These are phyloP conservation scores for Hylodesmum podocarpum DNA, from an alignment of 306 rosid species.

Conservation along the genomic window DNA sequence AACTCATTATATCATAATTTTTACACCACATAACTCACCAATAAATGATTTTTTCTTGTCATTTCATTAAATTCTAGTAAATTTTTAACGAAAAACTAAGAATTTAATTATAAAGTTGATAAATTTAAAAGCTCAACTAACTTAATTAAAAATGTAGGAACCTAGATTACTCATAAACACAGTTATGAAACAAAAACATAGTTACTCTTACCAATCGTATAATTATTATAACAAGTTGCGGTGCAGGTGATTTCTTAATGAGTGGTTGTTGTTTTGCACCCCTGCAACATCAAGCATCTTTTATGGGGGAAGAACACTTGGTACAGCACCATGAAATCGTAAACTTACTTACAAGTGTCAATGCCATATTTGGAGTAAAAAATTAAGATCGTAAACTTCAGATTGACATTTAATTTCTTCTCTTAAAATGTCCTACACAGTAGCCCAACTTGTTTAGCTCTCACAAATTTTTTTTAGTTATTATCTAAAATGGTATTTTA, in stretches of 20 bases:
- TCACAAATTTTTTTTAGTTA: too few relatives aligned
- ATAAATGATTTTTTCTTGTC: too few relatives aligned
- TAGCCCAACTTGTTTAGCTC: neutral
- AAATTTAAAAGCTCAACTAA: too few relatives aligned
- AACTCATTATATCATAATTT: too few relatives aligned
- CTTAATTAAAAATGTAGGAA: too few relatives aligned
- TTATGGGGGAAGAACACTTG: neutral
- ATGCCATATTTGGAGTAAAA: constrained; percentile 7
- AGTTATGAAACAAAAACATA: too few relatives aligned
- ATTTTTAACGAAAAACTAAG: too few relatives aligned
- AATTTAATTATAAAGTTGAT: too few relatives aligned
- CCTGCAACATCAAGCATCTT: neutral
- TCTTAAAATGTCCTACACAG: neutral
- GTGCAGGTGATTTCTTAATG: neutral
- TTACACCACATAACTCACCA: too few relatives aligned
- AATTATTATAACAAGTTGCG: neutral
- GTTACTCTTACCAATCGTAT: neutral
- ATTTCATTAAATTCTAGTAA: too few relatives aligned
- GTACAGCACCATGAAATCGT: neutral
- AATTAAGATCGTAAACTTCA: neutral
- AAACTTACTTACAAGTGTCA: neutral
- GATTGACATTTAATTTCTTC: neutral
- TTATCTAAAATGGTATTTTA: too few relatives aligned
- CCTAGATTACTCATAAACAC: too few relatives aligned
- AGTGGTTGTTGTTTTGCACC: neutral